Conservation (phyloP, 1,284 basidiomycete genomes). For the Mycosarcoma maydis region DNA sequence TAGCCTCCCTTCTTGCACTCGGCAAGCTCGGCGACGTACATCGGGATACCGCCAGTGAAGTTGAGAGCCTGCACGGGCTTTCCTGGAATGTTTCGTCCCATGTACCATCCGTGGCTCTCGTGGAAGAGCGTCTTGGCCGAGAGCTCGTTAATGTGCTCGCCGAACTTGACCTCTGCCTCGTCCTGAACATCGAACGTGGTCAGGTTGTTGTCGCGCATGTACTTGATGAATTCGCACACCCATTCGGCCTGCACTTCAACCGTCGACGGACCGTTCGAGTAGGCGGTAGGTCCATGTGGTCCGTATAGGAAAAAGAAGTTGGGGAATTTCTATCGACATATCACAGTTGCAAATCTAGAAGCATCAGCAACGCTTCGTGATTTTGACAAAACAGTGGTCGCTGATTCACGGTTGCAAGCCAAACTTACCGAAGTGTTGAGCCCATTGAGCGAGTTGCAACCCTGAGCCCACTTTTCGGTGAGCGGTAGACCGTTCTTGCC, state of each 20-base stretch:
- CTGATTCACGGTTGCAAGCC: background rate
- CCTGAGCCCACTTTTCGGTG: slow-evolving; percentile 51
- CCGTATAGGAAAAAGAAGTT: slow-evolving; percentile 58
- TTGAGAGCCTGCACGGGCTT: slow-evolving; percentile 49
- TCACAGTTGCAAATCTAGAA: too few species aligned
- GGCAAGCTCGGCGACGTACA: slow-evolving; percentile 45
- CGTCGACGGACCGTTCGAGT: slow-evolving; percentile 47
- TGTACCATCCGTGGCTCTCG: slow-evolving; percentile 52
- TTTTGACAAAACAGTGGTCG: too few species aligned
- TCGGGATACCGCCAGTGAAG: slow-evolving; percentile 48
- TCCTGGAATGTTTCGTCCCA: slow-evolving; percentile 47
- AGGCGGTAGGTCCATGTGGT: slow-evolving; percentile 50
- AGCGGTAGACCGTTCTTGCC: slow-evolving; percentile 43
- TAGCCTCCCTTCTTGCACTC: slow-evolving; percentile 37
- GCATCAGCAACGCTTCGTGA: too few species aligned
- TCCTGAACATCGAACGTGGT: slow-evolving; percentile 39
- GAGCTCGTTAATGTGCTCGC: slow-evolving; percentile 49
- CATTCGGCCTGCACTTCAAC: slow-evolving; percentile 50
- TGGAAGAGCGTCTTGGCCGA: slow-evolving; percentile 51
- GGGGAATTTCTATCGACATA: slow-evolving; percentile 32
- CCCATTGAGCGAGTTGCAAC: slow-evolving; percentile 51
- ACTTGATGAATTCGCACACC: slow-evolving; percentile 42
- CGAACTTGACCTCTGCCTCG: slow-evolving; percentile 44
- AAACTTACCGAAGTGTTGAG: slow-evolving; percentile 41
- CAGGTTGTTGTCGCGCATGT: slow-evolving; percentile 48